Conservation (phyloP, 2,329 filamentous ascomycete species). For the Trichoderma sp. region DNA sequence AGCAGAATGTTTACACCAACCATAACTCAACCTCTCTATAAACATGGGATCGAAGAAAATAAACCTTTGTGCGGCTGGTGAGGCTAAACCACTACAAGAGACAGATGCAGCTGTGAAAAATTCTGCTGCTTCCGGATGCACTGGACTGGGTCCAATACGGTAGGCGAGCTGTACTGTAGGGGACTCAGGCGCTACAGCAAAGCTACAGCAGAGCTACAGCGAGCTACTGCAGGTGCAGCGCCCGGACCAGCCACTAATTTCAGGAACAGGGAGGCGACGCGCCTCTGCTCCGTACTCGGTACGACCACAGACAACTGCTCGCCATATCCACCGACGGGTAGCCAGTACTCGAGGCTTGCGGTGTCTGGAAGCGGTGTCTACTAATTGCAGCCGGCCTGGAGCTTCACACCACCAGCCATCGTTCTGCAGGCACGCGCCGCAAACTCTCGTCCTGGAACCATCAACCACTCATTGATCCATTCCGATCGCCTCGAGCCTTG, state of each 20-base stretch:
- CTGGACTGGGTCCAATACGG: not conserved
- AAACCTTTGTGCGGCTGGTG: not conserved
- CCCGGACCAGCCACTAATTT: slow-evolving; percentile 4
- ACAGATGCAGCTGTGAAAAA: not conserved
- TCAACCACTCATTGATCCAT: not conserved
- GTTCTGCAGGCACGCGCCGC: slow-evolving; percentile 10
- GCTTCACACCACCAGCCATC: slow-evolving; percentile 4
- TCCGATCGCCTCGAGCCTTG: not conserved
- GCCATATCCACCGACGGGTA: not conserved
- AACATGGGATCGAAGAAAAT: not conserved
- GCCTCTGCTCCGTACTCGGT: not conserved
- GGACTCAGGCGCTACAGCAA: not conserved
- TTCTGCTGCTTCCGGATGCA: not conserved
- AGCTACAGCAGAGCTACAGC: not conserved
- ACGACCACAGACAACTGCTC: not conserved
- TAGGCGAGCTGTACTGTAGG: not conserved
- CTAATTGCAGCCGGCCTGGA: not conserved
- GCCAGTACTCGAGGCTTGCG: not conserved
- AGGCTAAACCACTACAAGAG: not conserved
- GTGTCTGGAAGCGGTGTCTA: not conserved
- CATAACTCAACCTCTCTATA: not conserved
- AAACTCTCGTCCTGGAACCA: not conserved
- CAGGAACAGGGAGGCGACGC: slow-evolving; percentile 11
- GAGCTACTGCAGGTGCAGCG: slow-evolving; percentile 10
- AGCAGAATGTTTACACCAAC: not conserved